Percentiles rank a stretch among this genome's conserved stretches.
phyloP scores from a whole-genome alignment of 2,329 filamentous ascomycete species.

The Cyphellophora attinorum region DNA sequence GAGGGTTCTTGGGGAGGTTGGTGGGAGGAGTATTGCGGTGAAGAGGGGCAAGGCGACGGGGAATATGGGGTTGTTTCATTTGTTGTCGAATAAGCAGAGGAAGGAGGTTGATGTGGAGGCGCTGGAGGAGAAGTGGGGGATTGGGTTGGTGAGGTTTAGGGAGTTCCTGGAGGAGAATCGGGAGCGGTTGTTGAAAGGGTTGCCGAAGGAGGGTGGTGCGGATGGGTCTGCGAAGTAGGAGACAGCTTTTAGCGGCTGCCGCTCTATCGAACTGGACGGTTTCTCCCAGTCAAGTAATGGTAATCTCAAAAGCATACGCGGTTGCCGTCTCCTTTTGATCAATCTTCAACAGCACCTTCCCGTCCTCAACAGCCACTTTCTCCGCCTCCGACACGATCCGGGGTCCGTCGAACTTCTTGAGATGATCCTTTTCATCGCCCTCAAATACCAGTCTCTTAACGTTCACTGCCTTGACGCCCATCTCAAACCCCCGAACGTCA shows the following conservation, averaged over 20 bases:
- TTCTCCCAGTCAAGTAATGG: too few species aligned
- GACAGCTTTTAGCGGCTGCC: too few species aligned
- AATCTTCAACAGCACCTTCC: slow-evolving; percentile 26
- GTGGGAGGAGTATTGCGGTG: slow-evolving; percentile 25
- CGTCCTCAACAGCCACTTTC: slow-evolving; percentile 14
- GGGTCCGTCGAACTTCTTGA: slow-evolving; percentile 22
- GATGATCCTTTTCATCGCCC: slow-evolving; percentile 14
- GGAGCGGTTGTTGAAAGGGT: slow-evolving; percentile 7
- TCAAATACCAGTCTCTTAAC: slow-evolving; percentile 23
- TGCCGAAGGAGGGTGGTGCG: too few species aligned
- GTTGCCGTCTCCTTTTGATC: slow-evolving; percentile 27
- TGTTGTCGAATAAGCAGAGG: slow-evolving; percentile 24
- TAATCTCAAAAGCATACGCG: slow-evolving; percentile 33
- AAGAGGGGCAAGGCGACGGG: slow-evolving; percentile 17
- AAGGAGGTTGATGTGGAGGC: slow-evolving; percentile 2
- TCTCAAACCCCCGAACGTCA: slow-evolving; percentile 23
- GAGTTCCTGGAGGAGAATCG: slow-evolving; percentile 35
- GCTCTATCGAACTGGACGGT: too few species aligned
- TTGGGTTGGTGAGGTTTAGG: slow-evolving; percentile 35
- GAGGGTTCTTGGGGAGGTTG: slow-evolving; percentile 24
- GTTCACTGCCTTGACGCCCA: slow-evolving; percentile 22
- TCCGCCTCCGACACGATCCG: slow-evolving; percentile 22
- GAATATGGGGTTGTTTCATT: slow-evolving; percentile 30
- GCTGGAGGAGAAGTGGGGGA: slow-evolving; percentile 24
- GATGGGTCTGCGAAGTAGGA: too few species aligned